Conservation (phyloP, 1,139 yeast genomes). For the Protomyces inundatus region DNA sequence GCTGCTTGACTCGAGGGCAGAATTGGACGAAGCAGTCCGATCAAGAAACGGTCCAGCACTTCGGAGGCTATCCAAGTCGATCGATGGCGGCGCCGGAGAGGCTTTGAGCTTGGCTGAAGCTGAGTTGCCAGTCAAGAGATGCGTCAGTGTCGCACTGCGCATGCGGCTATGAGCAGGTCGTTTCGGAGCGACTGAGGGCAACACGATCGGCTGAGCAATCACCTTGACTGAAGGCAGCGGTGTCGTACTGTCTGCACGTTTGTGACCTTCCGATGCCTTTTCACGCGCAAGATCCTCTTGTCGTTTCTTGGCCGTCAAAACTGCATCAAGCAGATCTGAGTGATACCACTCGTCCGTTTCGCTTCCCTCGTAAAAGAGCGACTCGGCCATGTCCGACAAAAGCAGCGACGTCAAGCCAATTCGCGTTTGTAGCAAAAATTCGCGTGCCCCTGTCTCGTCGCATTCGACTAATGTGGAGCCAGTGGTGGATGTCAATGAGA, state of each 20-base stretch:
- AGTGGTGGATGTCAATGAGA: background rate
- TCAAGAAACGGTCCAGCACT: background rate
- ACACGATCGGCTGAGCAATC: background rate
- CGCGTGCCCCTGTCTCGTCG: constrained; percentile 3
- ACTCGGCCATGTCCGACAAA: constrained; percentile 8
- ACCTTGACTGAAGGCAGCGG: background rate
- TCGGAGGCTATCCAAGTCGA: background rate
- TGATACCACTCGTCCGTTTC: constrained; percentile 21
- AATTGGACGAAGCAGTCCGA: background rate
- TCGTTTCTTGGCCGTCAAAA: background rate
- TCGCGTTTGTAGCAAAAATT: constrained; percentile 5
- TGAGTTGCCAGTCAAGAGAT: background rate
- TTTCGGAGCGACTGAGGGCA: background rate
- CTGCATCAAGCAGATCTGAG: constrained; percentile 11
- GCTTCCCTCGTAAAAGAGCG: constrained; percentile 6
- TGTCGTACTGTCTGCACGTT: background rate
- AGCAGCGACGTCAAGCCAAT: constrained; percentile 2
- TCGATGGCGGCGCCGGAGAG: constrained; percentile 11
- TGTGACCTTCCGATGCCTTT: background rate
- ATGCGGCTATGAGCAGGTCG: background rate
- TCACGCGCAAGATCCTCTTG: background rate
- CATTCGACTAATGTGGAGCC: background rate
- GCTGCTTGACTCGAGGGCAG: background rate
- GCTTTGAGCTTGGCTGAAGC: constrained; percentile 1
- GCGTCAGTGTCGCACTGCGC: background rate